Conservation (phyloP, 169 alveolate genomes). For the Plasmodium gonderi region DNA sequence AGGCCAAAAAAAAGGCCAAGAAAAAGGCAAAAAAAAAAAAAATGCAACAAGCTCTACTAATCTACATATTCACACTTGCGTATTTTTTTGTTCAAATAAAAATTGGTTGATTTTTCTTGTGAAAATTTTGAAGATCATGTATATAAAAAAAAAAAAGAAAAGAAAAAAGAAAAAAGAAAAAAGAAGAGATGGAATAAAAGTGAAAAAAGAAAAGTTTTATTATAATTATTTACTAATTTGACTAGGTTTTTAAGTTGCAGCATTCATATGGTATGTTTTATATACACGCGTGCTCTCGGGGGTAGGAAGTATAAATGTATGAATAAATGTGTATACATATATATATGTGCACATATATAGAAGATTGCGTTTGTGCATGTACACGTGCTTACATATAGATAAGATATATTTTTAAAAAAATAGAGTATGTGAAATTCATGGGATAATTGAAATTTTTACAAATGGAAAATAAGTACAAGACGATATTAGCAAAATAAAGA, state of each 20-base stretch:
- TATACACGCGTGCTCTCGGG: no score
- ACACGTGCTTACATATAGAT: no score
- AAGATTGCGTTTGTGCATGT: not conserved
- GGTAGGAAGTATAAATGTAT: not conserved
- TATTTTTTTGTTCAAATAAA: not conserved
- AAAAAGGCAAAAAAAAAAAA: not conserved
- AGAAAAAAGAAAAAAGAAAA: not conserved
- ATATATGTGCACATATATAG: not conserved
- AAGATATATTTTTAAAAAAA: no score
- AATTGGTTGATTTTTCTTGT: not conserved
- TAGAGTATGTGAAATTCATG: no score
- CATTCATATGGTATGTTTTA: not conserved
- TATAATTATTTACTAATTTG: not conserved
- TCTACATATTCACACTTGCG: not conserved
- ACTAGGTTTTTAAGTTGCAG: not conserved
- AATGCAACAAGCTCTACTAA: conserved; percentile 4
- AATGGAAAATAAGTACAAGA: not conserved
- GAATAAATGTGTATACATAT: not conserved
- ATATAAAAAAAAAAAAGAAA: not conserved
- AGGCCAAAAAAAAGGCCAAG: not conserved
- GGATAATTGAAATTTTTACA: not conserved
- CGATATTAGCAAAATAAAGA: not conserved
- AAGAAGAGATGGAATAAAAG: not conserved
- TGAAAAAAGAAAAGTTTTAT: not conserved
- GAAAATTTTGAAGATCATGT: not conserved